Percentiles rank a stretch among this genome's conserved stretches.
These are phyloP conservation scores for Starmerella cellae DNA, from an alignment of 805 yeast species.

Conservation along the genomic window DNA sequence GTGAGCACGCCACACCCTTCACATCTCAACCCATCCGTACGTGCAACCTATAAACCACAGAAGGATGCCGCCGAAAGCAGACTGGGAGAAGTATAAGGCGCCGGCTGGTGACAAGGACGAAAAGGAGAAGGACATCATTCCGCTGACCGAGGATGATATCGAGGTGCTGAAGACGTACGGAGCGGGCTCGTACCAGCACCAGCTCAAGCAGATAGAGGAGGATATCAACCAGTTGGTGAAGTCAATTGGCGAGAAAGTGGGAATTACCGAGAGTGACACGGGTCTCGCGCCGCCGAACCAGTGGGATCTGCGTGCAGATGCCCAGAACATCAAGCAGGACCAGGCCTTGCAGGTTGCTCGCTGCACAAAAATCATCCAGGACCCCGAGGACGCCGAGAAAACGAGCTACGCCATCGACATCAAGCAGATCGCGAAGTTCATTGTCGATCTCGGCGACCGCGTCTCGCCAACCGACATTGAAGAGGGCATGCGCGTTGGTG, in stretches of 20 bases:
- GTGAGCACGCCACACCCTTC: no score
- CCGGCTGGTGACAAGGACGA: conserved; percentile 50
- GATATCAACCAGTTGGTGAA: conserved; percentile 76
- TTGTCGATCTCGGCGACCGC: conserved; percentile 89
- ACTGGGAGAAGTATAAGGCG: conserved; percentile 94
- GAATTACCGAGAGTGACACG: conserved; percentile 75
- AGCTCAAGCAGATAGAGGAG: conserved; percentile 68
- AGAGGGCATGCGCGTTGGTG: conserved; percentile 99
- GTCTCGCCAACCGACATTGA: conserved; percentile 98
- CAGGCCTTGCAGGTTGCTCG: conserved; percentile 97
- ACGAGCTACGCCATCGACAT: conserved; percentile 89
- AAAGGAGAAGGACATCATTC: conserved; percentile 52
- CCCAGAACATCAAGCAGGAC: conserved; percentile 81
- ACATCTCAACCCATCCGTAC: no score
- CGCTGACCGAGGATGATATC: conserved; percentile 90
- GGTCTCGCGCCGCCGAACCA: conserved; percentile 94
- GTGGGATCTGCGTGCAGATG: conserved; percentile 97
- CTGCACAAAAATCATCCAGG: conserved; percentile 82
- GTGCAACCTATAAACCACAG: no score
- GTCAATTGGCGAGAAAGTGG: conserved; percentile 86
- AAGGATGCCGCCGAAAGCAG: conserved; percentile 98
- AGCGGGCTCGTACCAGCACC: conserved; percentile 84
- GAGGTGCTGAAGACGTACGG: conserved; percentile 95
- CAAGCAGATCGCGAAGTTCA: conserved; percentile 96
- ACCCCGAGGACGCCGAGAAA: conserved; percentile 48